A percentile compares a stretch with the other conserved stretches of the same genome.
Conservation (phyloP, 2,329 filamentous ascomycete species). For the Colletotrichum sp. region DNA sequence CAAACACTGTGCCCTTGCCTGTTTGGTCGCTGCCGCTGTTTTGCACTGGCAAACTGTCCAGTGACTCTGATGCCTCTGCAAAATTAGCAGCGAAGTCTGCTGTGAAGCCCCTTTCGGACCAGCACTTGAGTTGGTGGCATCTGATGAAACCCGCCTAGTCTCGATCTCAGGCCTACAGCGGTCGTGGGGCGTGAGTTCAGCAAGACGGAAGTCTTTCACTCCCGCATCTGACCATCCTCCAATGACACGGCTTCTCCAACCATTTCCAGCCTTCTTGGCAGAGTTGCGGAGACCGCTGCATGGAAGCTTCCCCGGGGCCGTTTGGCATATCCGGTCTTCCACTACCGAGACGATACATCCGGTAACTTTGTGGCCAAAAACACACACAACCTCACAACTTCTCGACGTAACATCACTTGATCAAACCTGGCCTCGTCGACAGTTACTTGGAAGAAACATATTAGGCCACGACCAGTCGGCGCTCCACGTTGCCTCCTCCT, state of each 20-base stretch:
- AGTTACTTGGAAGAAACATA: not conserved
- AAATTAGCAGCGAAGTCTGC: slow-evolving; percentile 43
- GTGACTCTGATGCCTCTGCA: slow-evolving; percentile 21
- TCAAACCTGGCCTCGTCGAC: not conserved
- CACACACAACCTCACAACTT: not conserved
- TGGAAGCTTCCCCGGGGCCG: slow-evolving; percentile 23
- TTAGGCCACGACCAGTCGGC: not conserved
- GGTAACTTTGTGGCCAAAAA: not conserved
- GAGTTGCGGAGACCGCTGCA: slow-evolving; percentile 8
- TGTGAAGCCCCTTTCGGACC: slow-evolving; percentile 41
- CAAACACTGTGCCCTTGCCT: slow-evolving; percentile 32
- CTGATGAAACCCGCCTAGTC: slow-evolving; percentile 43
- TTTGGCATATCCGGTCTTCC: slow-evolving; percentile 26
- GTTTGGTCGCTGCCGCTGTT: slow-evolving; percentile 40
- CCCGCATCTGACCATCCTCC: slow-evolving; percentile 5
- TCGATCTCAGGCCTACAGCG: slow-evolving; percentile 31
- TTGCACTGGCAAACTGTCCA: slow-evolving; percentile 48
- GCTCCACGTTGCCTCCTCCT: slow-evolving; percentile 5
- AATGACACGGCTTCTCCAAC: not conserved
- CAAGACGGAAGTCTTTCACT: not conserved
- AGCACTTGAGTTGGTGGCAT: slow-evolving; percentile 38
- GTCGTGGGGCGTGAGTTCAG: not conserved
- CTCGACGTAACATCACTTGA: not conserved
- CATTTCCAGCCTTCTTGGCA: not conserved
- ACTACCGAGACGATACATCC: slow-evolving; percentile 21